Evolutionary conservation across 345 rosid genomes (phyloP).

Genomic region (Eucalyptus viminalis): DNA sequence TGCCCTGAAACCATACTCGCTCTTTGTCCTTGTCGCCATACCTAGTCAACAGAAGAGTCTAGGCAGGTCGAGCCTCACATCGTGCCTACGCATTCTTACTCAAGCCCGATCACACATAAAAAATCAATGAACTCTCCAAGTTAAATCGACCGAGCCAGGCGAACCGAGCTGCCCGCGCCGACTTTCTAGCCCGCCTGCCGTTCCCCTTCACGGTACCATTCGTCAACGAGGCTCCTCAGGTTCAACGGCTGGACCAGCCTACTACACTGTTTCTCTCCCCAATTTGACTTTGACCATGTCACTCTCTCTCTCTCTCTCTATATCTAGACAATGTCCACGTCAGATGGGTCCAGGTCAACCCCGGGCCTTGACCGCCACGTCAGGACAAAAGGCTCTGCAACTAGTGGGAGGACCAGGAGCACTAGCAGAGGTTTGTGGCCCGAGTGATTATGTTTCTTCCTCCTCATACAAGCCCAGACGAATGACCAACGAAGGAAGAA

Average conservation of each 20-base stretch:
- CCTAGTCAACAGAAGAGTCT: fast-evolving
- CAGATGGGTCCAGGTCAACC: not conserved
- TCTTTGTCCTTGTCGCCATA: no score
- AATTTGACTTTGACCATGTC: not conserved
- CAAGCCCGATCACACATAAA: not conserved
- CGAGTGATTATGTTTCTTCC: not conserved
- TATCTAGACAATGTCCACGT: not conserved
- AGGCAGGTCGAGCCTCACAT: not conserved
- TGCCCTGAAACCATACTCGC: fast-evolving
- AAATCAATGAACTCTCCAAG: not conserved
- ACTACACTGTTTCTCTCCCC: no score
- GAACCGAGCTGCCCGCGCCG: not conserved
- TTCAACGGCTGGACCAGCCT: not conserved
- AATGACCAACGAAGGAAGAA: not conserved
- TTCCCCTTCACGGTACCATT: not conserved
- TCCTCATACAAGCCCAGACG: fast-evolving
- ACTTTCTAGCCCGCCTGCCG: not conserved
- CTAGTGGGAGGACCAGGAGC: not conserved
- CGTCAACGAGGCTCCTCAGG: not conserved
- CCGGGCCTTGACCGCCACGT: not conserved
- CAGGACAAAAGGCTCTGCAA: not conserved
- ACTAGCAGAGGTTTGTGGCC: not conserved
- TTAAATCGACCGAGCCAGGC: not conserved
- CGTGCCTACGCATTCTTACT: fast-evolving
- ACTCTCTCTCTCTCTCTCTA: not conserved